These are phyloP conservation scores for Helotiales sp. DNA, from an alignment of 2,329 filamentous ascomycete genomes.

Conservation along the genomic window DNA sequence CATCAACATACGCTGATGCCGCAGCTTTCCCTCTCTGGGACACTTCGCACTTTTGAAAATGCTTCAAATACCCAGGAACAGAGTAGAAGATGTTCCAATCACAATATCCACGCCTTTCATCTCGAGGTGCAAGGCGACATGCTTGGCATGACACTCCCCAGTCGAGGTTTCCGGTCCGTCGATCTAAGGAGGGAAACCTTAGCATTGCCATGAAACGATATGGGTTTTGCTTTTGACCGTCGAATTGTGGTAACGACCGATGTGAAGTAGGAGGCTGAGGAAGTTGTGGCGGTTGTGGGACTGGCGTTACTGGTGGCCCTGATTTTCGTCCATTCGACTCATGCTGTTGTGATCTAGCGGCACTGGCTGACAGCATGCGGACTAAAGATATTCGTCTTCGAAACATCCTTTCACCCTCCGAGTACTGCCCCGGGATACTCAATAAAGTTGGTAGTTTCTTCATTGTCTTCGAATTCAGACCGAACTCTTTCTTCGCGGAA, in stretches of 20 bases:
- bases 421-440: slow-evolving; percentile 16
- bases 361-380: slow-evolving; percentile 2
- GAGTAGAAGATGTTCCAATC: slow-evolving; percentile 17
- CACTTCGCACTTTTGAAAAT: slow-evolving; percentile 16
- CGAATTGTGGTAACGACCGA: neutral
- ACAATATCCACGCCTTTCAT: slow-evolving; percentile 8
- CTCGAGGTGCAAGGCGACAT: slow-evolving; percentile 18
- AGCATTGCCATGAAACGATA: slow-evolving; percentile 21
- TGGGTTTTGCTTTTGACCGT: slow-evolving; percentile 13
- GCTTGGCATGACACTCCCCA: slow-evolving; percentile 18
- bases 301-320: neutral
- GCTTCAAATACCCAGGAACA: slow-evolving; percentile 13
- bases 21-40: slow-evolving; percentile 8
- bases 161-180: slow-evolving; percentile 14
- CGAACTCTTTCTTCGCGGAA: slow-evolving; percentile 8
- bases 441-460: slow-evolving; percentile 13
- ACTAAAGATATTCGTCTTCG: slow-evolving; percentile 13
- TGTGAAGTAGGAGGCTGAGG: neutral
- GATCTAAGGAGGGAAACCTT: slow-evolving; percentile 14
- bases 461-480: slow-evolving; percentile 11
- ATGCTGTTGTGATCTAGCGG: slow-evolving; percentile 4
- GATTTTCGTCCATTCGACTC: neutral
- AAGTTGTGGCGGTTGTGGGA: slow-evolving; percentile 2
- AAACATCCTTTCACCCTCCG: slow-evolving; percentile 12
- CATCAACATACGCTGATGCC: slow-evolving; percentile 1